Percentiles rank a stretch among this genome's conserved stretches.
Evolutionary conservation across 345 rosid species (phyloP).

Genomic region (Nasturtium officinale): DNA sequence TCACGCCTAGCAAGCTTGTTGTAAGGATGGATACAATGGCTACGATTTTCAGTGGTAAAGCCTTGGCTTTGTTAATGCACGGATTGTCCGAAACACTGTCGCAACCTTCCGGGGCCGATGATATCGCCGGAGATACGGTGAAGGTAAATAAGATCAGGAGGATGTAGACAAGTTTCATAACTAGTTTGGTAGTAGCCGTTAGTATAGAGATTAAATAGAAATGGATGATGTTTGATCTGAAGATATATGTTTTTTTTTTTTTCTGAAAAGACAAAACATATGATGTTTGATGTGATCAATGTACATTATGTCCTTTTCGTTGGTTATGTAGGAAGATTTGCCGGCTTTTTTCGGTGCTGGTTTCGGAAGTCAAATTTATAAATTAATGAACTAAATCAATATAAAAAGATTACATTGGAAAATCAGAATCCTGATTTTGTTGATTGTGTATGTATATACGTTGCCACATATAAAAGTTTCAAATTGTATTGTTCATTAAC

Average conservation of each 20-base stretch:
- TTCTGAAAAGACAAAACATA: not conserved
- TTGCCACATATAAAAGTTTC: not conserved
- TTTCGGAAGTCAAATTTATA: conserved; percentile 25
- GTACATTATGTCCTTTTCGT: not conserved
- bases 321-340: conserved; percentile 37
- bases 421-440: conserved; percentile 27
- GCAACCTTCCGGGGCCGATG: conserved; percentile 34
- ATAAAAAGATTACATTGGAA: conserved; percentile 18
- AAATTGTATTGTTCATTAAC: not conserved
- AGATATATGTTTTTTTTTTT: not conserved
- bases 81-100: conserved; percentile 17
- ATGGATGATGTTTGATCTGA: not conserved
- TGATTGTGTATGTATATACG: conserved; percentile 30
- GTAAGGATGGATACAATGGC: conserved; percentile 58
- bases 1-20: conserved; percentile 69
- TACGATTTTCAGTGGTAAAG: conserved; percentile 59
- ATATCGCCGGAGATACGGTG: conserved; percentile 32
- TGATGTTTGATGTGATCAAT: conserved; percentile 20
- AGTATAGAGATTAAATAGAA: not conserved
- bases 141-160: conserved; percentile 29
- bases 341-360: conserved; percentile 32
- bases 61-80: conserved; percentile 56
- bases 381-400: conserved; percentile 13
- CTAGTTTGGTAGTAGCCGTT: conserved; percentile 33
- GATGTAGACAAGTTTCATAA: conserved; percentile 21